A percentile compares a stretch with the other conserved stretches of the same genome.
Evolutionary conservation across 257 asterid species (phyloP).

Genomic region (Verbascum thapsus): DNA sequence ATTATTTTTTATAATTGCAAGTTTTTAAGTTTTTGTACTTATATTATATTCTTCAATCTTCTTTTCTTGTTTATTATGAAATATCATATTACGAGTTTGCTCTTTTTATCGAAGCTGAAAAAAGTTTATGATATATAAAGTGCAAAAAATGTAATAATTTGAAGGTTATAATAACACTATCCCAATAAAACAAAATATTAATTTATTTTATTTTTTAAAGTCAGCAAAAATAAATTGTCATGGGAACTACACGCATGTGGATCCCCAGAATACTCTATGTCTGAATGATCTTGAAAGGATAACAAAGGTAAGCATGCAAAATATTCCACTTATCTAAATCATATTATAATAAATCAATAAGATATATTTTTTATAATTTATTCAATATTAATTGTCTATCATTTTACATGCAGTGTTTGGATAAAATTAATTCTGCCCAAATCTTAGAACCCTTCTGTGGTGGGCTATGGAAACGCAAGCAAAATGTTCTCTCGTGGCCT

Average conservation of each 20-base stretch:
- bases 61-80: no score
- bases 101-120: no score
- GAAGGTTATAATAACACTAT: no score
- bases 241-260: conserved; percentile 19
- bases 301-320: conserved; percentile 9
- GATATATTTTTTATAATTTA: not conserved
- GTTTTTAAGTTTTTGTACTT: no score
- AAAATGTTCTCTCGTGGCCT: not conserved
- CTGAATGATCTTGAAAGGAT: conserved; percentile 7
- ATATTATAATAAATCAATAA: not conserved
- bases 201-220: conserved; percentile 4
- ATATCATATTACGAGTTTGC: no score
- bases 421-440: not conserved
- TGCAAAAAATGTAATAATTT: no score
- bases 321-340: not conserved
- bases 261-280: conserved; percentile 16
- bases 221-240: conserved; percentile 7
- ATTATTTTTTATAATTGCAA: no score
- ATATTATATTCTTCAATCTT: no score
- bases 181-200: no score
- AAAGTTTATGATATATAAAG: no score
- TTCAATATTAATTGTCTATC: not conserved
- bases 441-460: conserved; percentile 27
- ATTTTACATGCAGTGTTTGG: conserved; percentile 22
- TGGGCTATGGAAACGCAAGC: not conserved